A percentile compares a stretch with the other conserved stretches of the same genome.
Evolutionary conservation across 768 basidiomycete genomes (phyloP).

Genomic region (Clathrus columnatus): DNA sequence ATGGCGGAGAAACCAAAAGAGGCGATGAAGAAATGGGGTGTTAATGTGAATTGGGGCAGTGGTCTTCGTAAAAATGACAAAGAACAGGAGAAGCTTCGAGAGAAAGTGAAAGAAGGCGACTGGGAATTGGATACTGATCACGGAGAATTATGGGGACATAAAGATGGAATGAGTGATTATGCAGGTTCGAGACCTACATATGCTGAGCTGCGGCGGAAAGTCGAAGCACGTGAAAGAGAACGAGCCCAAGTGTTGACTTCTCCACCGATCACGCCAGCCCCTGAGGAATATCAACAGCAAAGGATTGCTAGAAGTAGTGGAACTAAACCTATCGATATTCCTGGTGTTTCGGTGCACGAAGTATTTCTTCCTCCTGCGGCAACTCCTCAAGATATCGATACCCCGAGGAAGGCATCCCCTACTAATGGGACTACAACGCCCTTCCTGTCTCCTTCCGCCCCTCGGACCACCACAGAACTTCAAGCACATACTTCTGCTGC

Average conservation of each 20-base stretch:
- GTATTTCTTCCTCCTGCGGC: background rate
- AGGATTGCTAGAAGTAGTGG: background rate
- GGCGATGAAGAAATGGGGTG: slow-evolving; percentile 87
- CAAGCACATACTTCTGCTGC: background rate
- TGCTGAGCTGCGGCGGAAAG: slow-evolving; percentile 7
- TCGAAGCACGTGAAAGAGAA: background rate
- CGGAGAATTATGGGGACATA: slow-evolving; percentile 5
- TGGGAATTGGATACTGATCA: slow-evolving; percentile 2
- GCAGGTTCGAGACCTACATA: background rate
- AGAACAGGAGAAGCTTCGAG: slow-evolving; percentile 38
- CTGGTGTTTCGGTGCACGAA: background rate
- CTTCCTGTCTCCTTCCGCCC: slow-evolving; percentile 6
- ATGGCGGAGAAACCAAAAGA: slow-evolving; percentile 80
- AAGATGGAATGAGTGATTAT: background rate
- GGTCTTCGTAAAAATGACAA: slow-evolving; percentile 22
- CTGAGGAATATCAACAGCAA: background rate
- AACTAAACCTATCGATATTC: slow-evolving; percentile 8
- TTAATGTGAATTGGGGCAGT: slow-evolving; percentile 48
- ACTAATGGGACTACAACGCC: background rate
- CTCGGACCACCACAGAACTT: slow-evolving; percentile 4
- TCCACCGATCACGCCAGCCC: background rate
- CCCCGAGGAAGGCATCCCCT: background rate
- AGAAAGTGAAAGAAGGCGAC: background rate
- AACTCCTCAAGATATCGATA: background rate
- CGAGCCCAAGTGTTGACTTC: background rate